Evolutionary conservation across 2,329 filamentous ascomycete species (phyloP).

Genomic region (Plectosphaerella sp.): DNA sequence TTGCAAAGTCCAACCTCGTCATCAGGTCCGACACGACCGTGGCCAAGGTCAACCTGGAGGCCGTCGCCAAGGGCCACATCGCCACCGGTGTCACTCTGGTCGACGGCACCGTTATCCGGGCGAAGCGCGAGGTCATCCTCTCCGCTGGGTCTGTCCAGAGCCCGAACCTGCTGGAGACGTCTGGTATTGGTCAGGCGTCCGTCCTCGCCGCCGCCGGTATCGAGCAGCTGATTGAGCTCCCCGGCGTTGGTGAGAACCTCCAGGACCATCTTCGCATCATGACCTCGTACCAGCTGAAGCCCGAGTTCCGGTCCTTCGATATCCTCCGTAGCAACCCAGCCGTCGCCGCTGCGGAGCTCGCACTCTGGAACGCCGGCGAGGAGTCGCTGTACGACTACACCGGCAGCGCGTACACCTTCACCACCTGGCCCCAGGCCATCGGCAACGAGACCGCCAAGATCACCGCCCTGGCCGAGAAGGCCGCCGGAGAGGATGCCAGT

Average conservation of each 20-base stretch:
- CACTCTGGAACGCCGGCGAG: conserved; percentile 25
- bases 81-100: conserved; percentile 18
- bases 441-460: conserved; percentile 24
- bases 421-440: conserved; percentile 32
- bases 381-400: conserved; percentile 33
- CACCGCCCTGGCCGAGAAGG: conserved; percentile 23
- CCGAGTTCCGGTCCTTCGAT: conserved; percentile 1
- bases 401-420: conserved; percentile 31
- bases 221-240: conserved; percentile 43
- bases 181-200: conserved; percentile 45
- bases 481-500: conserved; percentile 17
- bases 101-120: conserved; percentile 18
- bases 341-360: conserved; percentile 31
- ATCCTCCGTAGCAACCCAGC: conserved; percentile 5
- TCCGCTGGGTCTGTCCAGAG: conserved; percentile 46
- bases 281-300: conserved; percentile 26
- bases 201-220: conserved; percentile 45
- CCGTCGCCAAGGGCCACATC: conserved; percentile 5
- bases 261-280: conserved; percentile 29
- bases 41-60: conserved; percentile 29
- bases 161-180: conserved; percentile 52
- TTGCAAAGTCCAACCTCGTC: conserved; percentile 36
- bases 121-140: conserved; percentile 26
- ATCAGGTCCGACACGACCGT: conserved; percentile 29
- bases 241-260: conserved; percentile 45